Evolutionary conservation across 1,284 basidiomycete genomes (phyloP), one percentile per base, ranked within the genome.

Genomic region (Ceratobasidium sp.): DNA sequence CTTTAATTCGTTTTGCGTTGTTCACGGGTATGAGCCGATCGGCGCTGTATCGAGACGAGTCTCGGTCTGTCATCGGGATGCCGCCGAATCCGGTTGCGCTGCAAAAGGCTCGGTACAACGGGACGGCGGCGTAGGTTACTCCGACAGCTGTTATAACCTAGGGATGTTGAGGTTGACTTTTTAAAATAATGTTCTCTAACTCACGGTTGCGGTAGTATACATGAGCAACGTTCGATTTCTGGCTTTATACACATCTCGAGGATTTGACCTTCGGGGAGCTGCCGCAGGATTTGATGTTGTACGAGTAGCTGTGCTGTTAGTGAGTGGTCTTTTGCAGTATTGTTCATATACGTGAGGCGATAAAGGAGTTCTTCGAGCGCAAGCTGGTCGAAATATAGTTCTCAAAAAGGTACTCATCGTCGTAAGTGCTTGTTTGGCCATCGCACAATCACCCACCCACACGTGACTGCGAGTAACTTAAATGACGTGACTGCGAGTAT

Each of bases 21-120:
- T 92, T 90, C 20, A 91, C 88, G 0, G 94, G 93, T 26, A 96
- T 92, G 9, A 97, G 89, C 28, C 96, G 90, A 69, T 94, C 92
- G 0, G 96, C 89, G 74, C 92, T 91, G 83, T 95, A 97, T 50
- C 92, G 91, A 62, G 91, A 91, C 62, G 90, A 92, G 33, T 75
- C 71, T 20, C 71, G 59, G 73, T 93, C 94, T 57, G 96, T 95
- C 74, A 95, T 93, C 1, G 98, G 98, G 28, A 96, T 97, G 1
- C 98, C 98, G 12, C 93, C 95, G 83, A 97, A 99, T 1, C 98
- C 98, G 0, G 98, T 99, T 1, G 96, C 96, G 1, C 96, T 94
- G 84, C 98, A 99, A 87, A 99, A 99, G 83, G 96, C 96, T 69
- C 98, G 93, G 85, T 99, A 99, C 4, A 98, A 89, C 0, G 98